Evolutionary conservation across 805 yeast genomes (phyloP), one percentile per base, ranked within the genome.

Genomic region (Zygotorulaspora danielsina): DNA sequence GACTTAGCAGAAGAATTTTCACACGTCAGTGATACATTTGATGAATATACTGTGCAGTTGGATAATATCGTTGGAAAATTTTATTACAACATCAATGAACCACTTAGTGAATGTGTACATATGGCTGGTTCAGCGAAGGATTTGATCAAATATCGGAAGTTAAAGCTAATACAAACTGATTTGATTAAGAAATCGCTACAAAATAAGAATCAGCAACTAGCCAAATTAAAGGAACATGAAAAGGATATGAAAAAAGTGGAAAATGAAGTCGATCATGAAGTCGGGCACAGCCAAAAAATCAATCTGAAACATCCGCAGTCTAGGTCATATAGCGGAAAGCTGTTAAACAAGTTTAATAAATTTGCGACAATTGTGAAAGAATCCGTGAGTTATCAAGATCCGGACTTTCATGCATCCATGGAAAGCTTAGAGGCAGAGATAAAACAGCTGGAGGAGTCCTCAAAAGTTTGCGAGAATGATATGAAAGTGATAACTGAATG

Each of bases 11-110:
- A 56, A 19, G 48, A 49, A 19, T 39, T 60, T 8, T 46, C 59
- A 2, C 50, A 56, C 32, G 30, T 54, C 8, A 59, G 64, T 40
- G 53, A 53, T 32, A 44, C 51, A 0, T 59, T 48, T 44, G 59
- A 54, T 24, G 61, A 55, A 24, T 41, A 52, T 8, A 38, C 60
- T 1, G 29, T 42, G 7, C 40, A 53, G 20, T 34, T 58, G 30
- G 63, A 59, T 36, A 45, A 46, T 7, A 32, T 59, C 2, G 64
- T 57, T 5, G 59, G 60, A 11, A 41, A 45, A 16, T 39, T 61
- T 13, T 59, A 61, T 36, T 61, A 59, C 44, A 59, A 59, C 35
- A 49, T 61, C 19, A 48, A 55, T 38, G 66, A 61, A 35, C 60
- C 62, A 6, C 46, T 61, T 13, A 53, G 55, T 43, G 66, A 61